phyloP scores from a whole-genome alignment of 1,284 basidiomycete genomes.

The Pyrrhoderma noxium region DNA sequence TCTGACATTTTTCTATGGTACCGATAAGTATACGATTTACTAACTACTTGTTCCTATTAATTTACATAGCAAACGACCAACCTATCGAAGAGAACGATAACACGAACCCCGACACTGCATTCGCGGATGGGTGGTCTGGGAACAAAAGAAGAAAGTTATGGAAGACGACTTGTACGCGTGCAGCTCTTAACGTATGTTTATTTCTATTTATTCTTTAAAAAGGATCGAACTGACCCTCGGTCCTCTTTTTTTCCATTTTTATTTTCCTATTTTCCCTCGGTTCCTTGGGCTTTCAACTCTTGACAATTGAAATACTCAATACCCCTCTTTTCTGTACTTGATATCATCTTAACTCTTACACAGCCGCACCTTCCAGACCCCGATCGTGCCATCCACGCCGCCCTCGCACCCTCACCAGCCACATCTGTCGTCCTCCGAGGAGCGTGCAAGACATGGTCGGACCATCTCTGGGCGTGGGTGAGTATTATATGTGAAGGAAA shows the following conservation, averaged over 20 bases:
- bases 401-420: slow-evolving; percentile 71
- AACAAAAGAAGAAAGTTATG: slow-evolving; percentile 73
- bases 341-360: too few relatives aligned
- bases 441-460: slow-evolving; percentile 87
- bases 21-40: too few relatives aligned
- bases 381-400: slow-evolving; percentile 83
- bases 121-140: slow-evolving; percentile 52
- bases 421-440: slow-evolving; percentile 73
- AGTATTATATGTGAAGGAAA: slow-evolving; percentile 81
- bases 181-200: slow-evolving; percentile 65
- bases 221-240: too few relatives aligned
- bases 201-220: too few relatives aligned
- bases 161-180: slow-evolving; percentile 77
- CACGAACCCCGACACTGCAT: slow-evolving; percentile 46
- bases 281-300: background rate
- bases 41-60: too few relatives aligned
- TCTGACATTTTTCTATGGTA: too few relatives aligned
- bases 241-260: background rate
- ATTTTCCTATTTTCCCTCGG: background rate
- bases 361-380: slow-evolving; percentile 64
- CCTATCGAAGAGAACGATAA: slow-evolving; percentile 40
- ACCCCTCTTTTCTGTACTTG: background rate
- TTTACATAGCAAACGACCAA: too few relatives aligned
- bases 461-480: slow-evolving; percentile 90
- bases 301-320: too few relatives aligned